Evolutionary conservation across 106 monocot species (phyloP), one percentile per base, ranked within the genome.

Genomic region (Apostasia shenzhenica): DNA sequence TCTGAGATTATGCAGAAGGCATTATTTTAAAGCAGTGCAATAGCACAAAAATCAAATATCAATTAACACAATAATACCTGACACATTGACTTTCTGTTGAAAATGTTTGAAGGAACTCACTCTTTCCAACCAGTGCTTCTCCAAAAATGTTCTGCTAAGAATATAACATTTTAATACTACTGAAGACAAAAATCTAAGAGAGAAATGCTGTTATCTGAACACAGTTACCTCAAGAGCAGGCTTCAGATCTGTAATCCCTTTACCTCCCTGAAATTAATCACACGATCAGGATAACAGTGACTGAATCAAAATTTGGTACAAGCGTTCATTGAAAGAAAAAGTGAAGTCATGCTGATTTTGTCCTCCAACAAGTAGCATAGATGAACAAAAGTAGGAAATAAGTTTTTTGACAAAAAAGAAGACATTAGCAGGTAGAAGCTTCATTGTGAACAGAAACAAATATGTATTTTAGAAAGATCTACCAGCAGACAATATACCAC

Each of bases 241-340:
- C 54, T 83, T 75, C 59, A 99, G 71, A 76, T 93, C 80, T 40
- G 97, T 99, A 45, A 92, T 85, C 37, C 92, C 97, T 77, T 93
- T 92, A 67, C 90, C 97, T 67, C 89, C 86, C 97, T 99, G 54
- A 48, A 80, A 76, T 26, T 55, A 66, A 8, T 45, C 50, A 75
- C 13, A 69, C 6, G 40, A 77, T 40, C 26, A 11, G 63, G 54
- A 37, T 57, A 50, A 37, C 9, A 43, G 6, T 50, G 8, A 50
- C 50, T 8, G 50, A 5, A 50, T 8, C 6, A 50, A 4, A 5
- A 50, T 5, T 50, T 50, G 50, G 50, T 5, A 50, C 50, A 26
- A 26, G 26, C 26, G 0, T 26, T 26, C 26, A 26, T 26, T 26
- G 26, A 26, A 26, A 26, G 26, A 26, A 26, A 26, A 26, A 26